phyloP scores from a whole-genome alignment of 139 green algal genomes.

The Micractinium sp. region DNA sequence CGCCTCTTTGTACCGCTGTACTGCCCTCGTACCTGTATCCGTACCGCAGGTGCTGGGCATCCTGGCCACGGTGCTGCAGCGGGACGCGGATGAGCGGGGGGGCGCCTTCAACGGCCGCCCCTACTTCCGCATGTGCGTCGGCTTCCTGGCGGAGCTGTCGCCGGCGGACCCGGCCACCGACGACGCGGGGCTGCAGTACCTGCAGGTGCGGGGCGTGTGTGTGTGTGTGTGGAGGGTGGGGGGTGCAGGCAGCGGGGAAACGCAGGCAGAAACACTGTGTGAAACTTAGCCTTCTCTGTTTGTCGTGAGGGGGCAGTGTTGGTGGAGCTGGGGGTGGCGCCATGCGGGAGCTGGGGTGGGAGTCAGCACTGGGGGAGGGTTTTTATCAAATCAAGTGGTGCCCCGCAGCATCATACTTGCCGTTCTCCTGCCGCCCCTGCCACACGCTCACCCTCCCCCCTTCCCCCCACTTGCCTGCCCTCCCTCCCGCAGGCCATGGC shows the following conservation, averaged over 20 bases:
- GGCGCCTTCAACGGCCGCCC: conserved; percentile 90
- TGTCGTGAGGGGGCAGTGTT: too few relatives aligned
- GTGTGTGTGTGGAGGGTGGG: neutral
- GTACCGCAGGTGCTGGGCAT: conserved; percentile 61
- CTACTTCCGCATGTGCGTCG: conserved; percentile 93
- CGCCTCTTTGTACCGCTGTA: too few relatives aligned
- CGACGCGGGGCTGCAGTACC: conserved; percentile 56
- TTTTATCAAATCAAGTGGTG: too few relatives aligned
- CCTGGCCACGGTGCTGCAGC: conserved; percentile 66
- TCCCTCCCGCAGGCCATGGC: conserved; percentile 29
- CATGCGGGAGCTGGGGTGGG: too few relatives aligned
- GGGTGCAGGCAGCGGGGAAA: too few relatives aligned
- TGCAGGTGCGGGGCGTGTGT: conserved; percentile 25
- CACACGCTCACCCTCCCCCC: neutral
- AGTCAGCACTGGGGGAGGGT: too few relatives aligned
- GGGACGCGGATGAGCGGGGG: conserved; percentile 44
- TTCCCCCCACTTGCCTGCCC: neutral
- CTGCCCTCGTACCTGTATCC: too few relatives aligned
- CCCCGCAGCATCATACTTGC: too few relatives aligned
- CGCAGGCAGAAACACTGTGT: neutral
- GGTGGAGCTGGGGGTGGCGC: too few relatives aligned
- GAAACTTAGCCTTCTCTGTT: too few relatives aligned
- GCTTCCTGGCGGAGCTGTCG: conserved; percentile 85
- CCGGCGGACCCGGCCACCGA: conserved; percentile 48
- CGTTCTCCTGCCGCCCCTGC: neutral